phyloP scores from a whole-genome alignment of 306 rosid genomes.

The Pyrus communis region DNA sequence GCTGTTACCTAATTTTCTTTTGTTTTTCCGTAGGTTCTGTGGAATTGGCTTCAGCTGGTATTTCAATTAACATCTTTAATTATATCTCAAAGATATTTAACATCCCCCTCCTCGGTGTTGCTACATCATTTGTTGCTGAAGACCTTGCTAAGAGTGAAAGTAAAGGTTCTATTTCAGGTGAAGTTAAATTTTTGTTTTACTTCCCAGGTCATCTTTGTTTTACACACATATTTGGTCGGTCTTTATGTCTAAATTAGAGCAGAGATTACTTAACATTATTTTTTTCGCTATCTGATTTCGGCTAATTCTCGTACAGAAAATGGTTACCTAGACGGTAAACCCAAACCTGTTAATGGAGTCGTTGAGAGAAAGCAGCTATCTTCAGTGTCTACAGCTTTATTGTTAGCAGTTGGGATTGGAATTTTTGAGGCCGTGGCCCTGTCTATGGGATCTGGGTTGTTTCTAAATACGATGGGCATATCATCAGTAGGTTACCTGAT shows the following conservation, averaged over 20 bases:
- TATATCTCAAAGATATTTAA: conserved; percentile 81
- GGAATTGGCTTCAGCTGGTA: conserved; percentile 92
- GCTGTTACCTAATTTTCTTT: not conserved
- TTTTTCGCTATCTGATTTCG: conserved; percentile 14
- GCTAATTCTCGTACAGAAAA: conserved; percentile 28
- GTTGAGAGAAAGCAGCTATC: conserved; percentile 59
- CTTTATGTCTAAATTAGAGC: not conserved
- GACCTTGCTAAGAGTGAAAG: conserved; percentile 57
- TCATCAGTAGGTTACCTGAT: conserved; percentile 47
- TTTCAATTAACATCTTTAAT: conserved; percentile 80
- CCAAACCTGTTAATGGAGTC: conserved; percentile 17
- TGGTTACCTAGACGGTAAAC: conserved; percentile 32
- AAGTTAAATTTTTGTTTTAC: not conserved
- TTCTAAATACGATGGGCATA: conserved; percentile 72
- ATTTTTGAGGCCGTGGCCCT: conserved; percentile 75
- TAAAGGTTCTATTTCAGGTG: conserved; percentile 55
- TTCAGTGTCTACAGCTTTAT: conserved; percentile 90
- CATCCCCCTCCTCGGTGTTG: conserved; percentile 84
- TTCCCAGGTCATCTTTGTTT: not conserved
- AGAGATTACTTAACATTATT: not conserved
- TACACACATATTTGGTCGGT: not conserved
- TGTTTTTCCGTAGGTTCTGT: conserved; percentile 44
- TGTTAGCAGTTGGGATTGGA: conserved; percentile 73
- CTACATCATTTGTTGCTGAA: conserved; percentile 95
- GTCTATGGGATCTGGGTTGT: conserved; percentile 61